Evolutionary conservation across 192 early-diverging fungal genomes (phyloP), one percentile per base, ranked within the genome.

Genomic region (Podila clonocystis): DNA sequence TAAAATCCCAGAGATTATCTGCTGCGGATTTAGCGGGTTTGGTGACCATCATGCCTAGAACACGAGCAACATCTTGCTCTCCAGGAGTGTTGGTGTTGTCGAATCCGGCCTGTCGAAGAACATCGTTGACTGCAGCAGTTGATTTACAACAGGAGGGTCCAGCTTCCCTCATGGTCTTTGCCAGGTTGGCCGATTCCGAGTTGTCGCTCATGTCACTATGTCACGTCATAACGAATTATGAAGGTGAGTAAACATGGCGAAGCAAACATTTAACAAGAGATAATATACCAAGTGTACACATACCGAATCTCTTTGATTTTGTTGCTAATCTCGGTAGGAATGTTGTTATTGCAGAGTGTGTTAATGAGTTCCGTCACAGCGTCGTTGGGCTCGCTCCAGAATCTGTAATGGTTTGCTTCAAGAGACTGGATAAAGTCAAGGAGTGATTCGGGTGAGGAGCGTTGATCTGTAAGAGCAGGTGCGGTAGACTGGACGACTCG

Each of bases 1-100:
- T 90, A 9, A 92, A 86, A 75, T 93, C 85, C 93, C 91, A 94
- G 0, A 73, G 80, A 17, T 82, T 79, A 13, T 84, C 75, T 4
- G 80, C 63, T 22, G 74, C 72, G 8, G 79, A 68, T 48, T 68
- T 87, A 58, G 84, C 61, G 20, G 75, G 77, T 41, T 67, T 82
- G 57, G 64, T 73, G 24, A 67, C 86, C 89, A 95, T 94, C 85
- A 91, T 88, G 22, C 87, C 89, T 36, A 95, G 52, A 8, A 82
- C 77, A 26, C 88, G 87, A 19, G 91, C 91, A 24, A 94, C 87
- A 59, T 87, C 85, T 24, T 85, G 70, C 50, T 89, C 89, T 24
- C 73, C 63, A 2, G 85, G 76, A 17, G 63, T 62, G 34, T 74
- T 77, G 28, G 68, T 58, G 13, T 50, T 72, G 26, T 75, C 84